These are phyloP conservation scores for Brettanomyces naardenensis DNA, from an alignment of 805 yeast species.

Conservation along the genomic window DNA sequence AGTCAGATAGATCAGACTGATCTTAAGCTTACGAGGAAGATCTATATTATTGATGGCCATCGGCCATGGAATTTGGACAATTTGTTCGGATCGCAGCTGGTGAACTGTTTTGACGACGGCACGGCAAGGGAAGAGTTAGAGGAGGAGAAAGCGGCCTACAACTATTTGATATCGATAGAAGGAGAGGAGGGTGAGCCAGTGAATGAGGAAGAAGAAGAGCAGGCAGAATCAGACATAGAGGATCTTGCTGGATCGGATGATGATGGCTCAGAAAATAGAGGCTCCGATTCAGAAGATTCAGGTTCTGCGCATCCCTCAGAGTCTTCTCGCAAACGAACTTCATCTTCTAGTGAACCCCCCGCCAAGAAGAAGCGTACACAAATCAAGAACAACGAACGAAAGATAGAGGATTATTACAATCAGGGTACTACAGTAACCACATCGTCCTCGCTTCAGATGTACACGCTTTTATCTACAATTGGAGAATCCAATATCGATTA, in stretches of 20 bases:
- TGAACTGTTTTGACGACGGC: slow-evolving; percentile 87
- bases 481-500: slow-evolving; percentile 70
- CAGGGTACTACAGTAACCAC: slow-evolving; percentile 75
- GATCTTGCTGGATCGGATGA: slow-evolving; percentile 18
- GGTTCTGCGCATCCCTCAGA: background rate
- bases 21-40: slow-evolving; percentile 39
- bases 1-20: slow-evolving; percentile 1
- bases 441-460: slow-evolving; percentile 71
- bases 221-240: slow-evolving; percentile 21
- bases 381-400: slow-evolving; percentile 40
- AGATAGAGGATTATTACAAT: slow-evolving; percentile 67
- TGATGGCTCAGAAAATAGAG: slow-evolving; percentile 13
- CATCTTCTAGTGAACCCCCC: background rate
- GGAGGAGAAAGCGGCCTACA: slow-evolving; percentile 57
- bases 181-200: slow-evolving; percentile 30
- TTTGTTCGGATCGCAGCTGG: slow-evolving; percentile 70
- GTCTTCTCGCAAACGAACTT: background rate
- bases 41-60: slow-evolving; percentile 85
- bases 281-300: background rate
- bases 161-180: slow-evolving; percentile 34
- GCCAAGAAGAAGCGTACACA: slow-evolving; percentile 26
- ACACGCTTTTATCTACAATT: slow-evolving; percentile 68
- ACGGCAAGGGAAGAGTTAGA: slow-evolving; percentile 49
- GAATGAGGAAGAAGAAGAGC: slow-evolving; percentile 26
- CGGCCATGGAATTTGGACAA: slow-evolving; percentile 97